Evolutionary conservation across 768 basidiomycete genomes (phyloP).

Genomic region (Pleurotus giganteus): DNA sequence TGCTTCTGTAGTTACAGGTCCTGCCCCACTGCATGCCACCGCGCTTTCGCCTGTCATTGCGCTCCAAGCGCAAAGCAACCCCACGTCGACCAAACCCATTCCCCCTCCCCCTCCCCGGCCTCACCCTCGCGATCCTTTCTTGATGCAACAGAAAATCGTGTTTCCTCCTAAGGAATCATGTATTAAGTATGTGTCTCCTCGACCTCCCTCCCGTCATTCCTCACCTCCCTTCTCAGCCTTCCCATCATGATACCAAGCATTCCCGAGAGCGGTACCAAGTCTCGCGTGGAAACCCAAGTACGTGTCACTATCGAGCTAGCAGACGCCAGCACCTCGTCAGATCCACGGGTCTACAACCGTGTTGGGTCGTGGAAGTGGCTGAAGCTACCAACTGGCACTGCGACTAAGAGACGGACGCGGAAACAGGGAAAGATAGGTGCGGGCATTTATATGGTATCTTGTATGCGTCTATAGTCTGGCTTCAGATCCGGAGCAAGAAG

Average conservation of each 20-base stretch:
- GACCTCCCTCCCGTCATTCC: constrained; percentile 14
- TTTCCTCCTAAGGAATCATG: constrained; percentile 74
- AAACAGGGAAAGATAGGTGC: constrained; percentile 82
- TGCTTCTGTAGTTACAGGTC: constrained; percentile 27
- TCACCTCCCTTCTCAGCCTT: constrained; percentile 44
- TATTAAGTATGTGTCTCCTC: constrained; percentile 54
- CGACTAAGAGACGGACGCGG: constrained; percentile 81
- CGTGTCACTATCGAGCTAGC: constrained; percentile 81
- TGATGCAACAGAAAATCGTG: constrained; percentile 57
- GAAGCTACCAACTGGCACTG: constrained; percentile 73
- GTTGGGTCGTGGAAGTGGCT: constrained; percentile 93
- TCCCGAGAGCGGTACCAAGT: constrained; percentile 81
- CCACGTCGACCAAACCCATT: constrained; percentile 50
- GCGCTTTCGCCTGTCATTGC: constrained; percentile 18
- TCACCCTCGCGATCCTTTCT: constrained; percentile 52
- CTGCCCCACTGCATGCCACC: constrained; percentile 17
- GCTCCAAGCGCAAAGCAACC: constrained; percentile 3
- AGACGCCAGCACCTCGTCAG: constrained; percentile 59
- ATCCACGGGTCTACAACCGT: constrained; percentile 67
- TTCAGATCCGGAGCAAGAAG: constrained; percentile 63
- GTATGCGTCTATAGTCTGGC: constrained; percentile 11
- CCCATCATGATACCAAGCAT: constrained; percentile 83
- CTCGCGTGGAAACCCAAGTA: constrained; percentile 93
- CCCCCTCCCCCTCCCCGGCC: constrained; percentile 64
- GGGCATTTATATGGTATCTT: constrained; percentile 15